Percentiles rank a stretch among this genome's conserved stretches.
Conservation (phyloP, 1,284 basidiomycete species). For the Fomitiporia mediterranea region DNA sequence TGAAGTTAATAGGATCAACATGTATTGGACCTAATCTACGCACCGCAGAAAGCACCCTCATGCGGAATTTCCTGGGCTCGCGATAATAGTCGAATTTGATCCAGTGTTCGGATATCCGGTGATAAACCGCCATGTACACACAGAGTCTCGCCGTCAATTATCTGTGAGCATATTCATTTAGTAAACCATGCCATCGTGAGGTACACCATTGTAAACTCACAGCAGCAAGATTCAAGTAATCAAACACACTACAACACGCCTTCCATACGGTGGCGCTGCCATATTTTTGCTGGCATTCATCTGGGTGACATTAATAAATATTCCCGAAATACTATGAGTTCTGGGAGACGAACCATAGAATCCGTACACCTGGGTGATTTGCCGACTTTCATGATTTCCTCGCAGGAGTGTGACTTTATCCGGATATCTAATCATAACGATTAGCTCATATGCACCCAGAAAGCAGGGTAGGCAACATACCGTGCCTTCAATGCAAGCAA, state of each 20-base stretch:
- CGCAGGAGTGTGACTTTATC: constrained; percentile 87
- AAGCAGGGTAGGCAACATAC: constrained; percentile 38
- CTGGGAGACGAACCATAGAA: constrained; percentile 79
- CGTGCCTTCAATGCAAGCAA: constrained; percentile 88
- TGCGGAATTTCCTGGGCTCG: constrained; percentile 95
- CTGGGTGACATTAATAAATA: constrained; percentile 37
- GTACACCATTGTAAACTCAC: constrained; percentile 42
- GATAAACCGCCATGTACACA: constrained; percentile 94
- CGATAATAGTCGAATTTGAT: constrained; percentile 88
- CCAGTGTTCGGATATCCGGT: constrained; percentile 87
- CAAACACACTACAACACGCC: constrained; percentile 92
- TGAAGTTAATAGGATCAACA: no score
- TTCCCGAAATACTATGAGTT: constrained; percentile 1
- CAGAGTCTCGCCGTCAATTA: constrained; percentile 87
- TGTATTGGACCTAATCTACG: constrained; percentile 25
- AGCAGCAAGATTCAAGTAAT: constrained; percentile 90
- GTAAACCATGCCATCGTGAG: no score
- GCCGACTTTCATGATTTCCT: constrained; percentile 94
- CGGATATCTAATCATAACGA: constrained; percentile 62
- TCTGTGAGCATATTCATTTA: constrained; percentile 43
- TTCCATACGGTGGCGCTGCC: constrained; percentile 94
- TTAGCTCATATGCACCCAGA: not conserved
- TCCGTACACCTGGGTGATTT: constrained; percentile 97
- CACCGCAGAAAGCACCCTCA: constrained; percentile 95
- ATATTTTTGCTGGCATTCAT: constrained; percentile 96